Evolutionary conservation across 768 basidiomycete genomes (phyloP).

Genomic region (Multifurca ochricompacta): DNA sequence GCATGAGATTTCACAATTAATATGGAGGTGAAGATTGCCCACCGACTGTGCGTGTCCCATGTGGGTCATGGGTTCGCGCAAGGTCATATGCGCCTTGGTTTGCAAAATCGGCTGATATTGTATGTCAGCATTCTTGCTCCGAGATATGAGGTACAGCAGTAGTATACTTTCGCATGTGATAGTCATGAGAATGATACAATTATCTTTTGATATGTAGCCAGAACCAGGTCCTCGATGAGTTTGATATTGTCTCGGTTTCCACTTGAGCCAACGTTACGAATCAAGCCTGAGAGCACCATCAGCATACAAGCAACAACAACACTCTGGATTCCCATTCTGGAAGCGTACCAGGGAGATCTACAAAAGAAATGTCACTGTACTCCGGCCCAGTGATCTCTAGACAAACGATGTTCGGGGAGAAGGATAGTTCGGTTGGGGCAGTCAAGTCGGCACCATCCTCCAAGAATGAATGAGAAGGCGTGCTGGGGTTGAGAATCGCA

Average conservation of each 20-base stretch:
- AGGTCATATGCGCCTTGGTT: conserved; percentile 27
- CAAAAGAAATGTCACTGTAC: conserved; percentile 26
- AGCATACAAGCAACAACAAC: neutral
- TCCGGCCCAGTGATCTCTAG: conserved; percentile 25
- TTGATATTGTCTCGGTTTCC: conserved; percentile 21
- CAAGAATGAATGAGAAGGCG: neutral
- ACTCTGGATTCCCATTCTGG: neutral
- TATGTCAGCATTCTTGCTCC: neutral
- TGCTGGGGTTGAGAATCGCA: conserved; percentile 14
- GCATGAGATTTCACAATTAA: neutral
- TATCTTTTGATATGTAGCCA: conserved; percentile 19
- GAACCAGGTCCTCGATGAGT: conserved; percentile 21
- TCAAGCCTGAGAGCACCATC: conserved; percentile 19
- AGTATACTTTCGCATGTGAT: conserved; percentile 26
- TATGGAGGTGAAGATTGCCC: neutral
- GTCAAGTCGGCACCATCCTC: neutral
- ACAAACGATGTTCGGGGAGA: conserved; percentile 25
- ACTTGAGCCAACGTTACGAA: conserved; percentile 21
- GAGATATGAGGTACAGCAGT: neutral
- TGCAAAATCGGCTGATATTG: conserved; percentile 26
- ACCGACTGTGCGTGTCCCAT: conserved; percentile 25
- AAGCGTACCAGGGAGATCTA: conserved; percentile 26
- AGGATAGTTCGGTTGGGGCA: conserved; percentile 2
- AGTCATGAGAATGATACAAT: conserved; percentile 25
- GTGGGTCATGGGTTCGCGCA: conserved; percentile 21